Evolutionary conservation across 352 stramenopile genomes (phyloP), one percentile per base, ranked within the genome.

Genomic region (Phytophthora sojae): DNA sequence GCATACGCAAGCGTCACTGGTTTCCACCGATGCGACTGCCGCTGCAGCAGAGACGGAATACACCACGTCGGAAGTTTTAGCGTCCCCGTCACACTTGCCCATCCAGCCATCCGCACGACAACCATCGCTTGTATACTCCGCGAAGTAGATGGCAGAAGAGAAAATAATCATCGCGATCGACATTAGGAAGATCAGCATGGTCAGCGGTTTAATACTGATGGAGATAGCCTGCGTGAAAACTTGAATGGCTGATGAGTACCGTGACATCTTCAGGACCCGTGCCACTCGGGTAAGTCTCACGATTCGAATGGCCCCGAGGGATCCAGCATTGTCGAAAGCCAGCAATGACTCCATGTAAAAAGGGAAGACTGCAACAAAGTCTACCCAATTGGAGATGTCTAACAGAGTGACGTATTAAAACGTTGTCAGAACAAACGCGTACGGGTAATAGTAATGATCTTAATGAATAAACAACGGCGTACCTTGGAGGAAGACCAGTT

Each of bases 111-210:
- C 82, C 3, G 65, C 57, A 59, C 87, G 84, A 37, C 86, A 93
- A 32, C 85, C 85, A 47, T 93, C 83, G 12, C 55, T 26, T 2
- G 88, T 95, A 64, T 75, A 88, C 71, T 96, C 90, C 1, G 86
- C 82, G 63, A 96, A 96, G 69, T 93, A 96, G 50, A 96, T 90
- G 25, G 82, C 81, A 30, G 86, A 94, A 0, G 86, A 94, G 70
- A 96, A 95, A 29, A 96, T 86, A 23, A 95, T 86, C 76, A 93
- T 92, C 23, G 80, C 90, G 52, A 96, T 93, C 4, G 75, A 71
- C 84, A 96, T 95, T 63, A 96, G 85, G 47, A 96, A 96, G 35
- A 96, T 77, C 14, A 96, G 81, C 88, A 96, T 96, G 15, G 81
- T 90, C n/a, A 96, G 68, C 2, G 90, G 81, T 58, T 96, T 92